Percentiles rank a stretch among this genome's conserved stretches.
Evolutionary conservation across 805 yeast species (phyloP).

Genomic region (Ogataea kodamae): DNA sequence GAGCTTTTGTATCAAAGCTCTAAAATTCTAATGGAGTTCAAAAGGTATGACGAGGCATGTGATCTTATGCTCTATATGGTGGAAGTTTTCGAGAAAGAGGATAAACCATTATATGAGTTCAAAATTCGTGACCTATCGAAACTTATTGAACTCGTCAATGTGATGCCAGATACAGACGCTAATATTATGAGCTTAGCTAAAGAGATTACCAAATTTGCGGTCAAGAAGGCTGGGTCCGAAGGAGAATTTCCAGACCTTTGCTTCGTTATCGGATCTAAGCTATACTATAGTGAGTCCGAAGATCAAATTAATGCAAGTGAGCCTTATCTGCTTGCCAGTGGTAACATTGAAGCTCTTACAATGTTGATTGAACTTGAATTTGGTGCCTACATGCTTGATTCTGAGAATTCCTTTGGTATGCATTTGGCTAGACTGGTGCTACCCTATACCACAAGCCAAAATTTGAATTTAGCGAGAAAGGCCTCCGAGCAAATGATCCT

Average conservation of each 20-base stretch:
- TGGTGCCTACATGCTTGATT: constrained; percentile 33
- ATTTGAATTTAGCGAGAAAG: constrained; percentile 56
- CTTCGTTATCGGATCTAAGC: constrained; percentile 66
- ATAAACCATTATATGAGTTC: constrained; percentile 33
- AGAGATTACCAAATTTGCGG: constrained; percentile 66
- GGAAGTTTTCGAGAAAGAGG: constrained; percentile 57
- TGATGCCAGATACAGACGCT: constrained; percentile 50
- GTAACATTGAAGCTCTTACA: constrained; percentile 22
- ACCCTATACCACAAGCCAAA: constrained; percentile 68
- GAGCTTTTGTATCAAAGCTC: constrained; percentile 74
- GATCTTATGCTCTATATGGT: constrained; percentile 72
- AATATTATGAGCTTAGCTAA: constrained; percentile 64
- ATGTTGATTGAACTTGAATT: constrained; percentile 35
- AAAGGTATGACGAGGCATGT: constrained; percentile 76
- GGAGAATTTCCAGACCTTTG: constrained; percentile 78
- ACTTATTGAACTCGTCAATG: constrained; percentile 39
- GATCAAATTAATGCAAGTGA: constrained; percentile 29
- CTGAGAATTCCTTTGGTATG: constrained; percentile 22
- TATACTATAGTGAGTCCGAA: constrained; percentile 37
- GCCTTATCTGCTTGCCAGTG: constrained; percentile 26
- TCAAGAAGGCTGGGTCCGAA: constrained; percentile 42
- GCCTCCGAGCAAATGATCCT: constrained; percentile 38
- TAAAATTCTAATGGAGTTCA: constrained; percentile 58
- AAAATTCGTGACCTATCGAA: constrained; percentile 31
- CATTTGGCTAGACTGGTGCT: constrained; percentile 55